phyloP scores from a whole-genome alignment of 805 yeast species.

The Starmerella bombicola region DNA sequence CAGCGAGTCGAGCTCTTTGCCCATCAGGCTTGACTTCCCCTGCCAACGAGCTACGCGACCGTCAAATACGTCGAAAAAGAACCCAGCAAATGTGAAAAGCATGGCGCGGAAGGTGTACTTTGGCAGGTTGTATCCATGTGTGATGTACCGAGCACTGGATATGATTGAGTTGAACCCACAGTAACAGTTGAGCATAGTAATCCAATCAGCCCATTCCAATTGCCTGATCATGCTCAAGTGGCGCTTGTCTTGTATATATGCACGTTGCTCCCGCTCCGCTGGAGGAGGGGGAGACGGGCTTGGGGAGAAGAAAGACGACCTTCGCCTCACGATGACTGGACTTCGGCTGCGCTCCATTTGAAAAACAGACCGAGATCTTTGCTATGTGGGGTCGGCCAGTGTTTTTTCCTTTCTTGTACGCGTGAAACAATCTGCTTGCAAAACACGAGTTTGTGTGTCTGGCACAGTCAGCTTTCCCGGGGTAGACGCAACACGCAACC shows the following conservation, averaged over 20 bases:
- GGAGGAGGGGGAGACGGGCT: slow-evolving; percentile 31
- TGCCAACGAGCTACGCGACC: slow-evolving; percentile 94
- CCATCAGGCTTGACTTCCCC: slow-evolving; percentile 83
- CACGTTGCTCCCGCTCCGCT: slow-evolving; percentile 43
- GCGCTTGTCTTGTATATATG: slow-evolving; percentile 68
- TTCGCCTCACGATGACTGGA: slow-evolving; percentile 20
- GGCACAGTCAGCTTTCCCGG: too few species aligned
- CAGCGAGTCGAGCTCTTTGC: slow-evolving; percentile 92
- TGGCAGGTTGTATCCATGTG: slow-evolving; percentile 48
- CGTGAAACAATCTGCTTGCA: too few species aligned
- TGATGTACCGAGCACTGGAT: slow-evolving; percentile 68
- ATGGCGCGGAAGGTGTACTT: slow-evolving; percentile 71
- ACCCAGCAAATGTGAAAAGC: slow-evolving; percentile 76
- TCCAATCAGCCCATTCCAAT: slow-evolving; percentile 90
- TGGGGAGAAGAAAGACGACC: slow-evolving; percentile 29
- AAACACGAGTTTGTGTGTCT: too few species aligned
- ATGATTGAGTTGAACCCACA: slow-evolving; percentile 86
- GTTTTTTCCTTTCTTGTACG: too few species aligned
- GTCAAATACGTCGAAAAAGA: slow-evolving; percentile 91
- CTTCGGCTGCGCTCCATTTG: slow-evolving; percentile 14
- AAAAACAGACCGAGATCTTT: too few species aligned
- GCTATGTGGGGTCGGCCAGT: too few species aligned
- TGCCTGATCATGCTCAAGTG: slow-evolving; percentile 66
- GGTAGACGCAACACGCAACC: too few species aligned
- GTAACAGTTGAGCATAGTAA: slow-evolving; percentile 86